Conservation (phyloP, 768 basidiomycete species). For the Krasilnikovozyma curviuscula region DNA sequence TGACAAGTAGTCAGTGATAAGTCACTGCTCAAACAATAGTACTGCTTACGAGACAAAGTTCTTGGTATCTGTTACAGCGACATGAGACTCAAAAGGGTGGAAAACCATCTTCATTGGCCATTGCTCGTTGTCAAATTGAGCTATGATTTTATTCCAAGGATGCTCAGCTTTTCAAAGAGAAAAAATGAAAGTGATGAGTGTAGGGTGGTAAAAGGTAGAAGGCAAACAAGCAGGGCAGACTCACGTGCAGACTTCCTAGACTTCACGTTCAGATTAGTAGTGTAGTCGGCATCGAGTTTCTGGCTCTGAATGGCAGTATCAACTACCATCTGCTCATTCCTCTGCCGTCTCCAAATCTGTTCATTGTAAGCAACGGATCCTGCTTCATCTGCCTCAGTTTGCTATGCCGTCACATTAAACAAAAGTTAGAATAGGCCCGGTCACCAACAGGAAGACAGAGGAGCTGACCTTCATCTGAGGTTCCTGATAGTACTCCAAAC, state of each 20-base stretch:
- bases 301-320: too few species aligned
- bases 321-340: constrained; percentile 59
- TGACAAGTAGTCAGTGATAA: neutral
- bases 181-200: neutral
- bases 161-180: constrained; percentile 15
- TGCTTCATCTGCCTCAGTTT: constrained; percentile 87
- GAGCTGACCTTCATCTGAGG: constrained; percentile 84
- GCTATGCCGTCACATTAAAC: constrained; percentile 31
- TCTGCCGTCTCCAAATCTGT: constrained; percentile 79
- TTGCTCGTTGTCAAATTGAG: constrained; percentile 24
- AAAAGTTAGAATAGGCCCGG: neutral
- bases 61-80: constrained; percentile 64
- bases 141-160: constrained; percentile 27
- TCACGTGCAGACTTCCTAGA: too few species aligned
- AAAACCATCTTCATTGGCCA: constrained; percentile 51
- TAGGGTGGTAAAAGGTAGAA: neutral
- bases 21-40: neutral
- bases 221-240: constrained; percentile 18
- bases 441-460: neutral
- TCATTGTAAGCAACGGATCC: constrained; percentile 86
- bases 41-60: constrained; percentile 59
- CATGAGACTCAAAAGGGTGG: constrained; percentile 78
- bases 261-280: too few species aligned
- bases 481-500: constrained; percentile 83
- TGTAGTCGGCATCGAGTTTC: too few species aligned